phyloP scores from a whole-genome alignment of 345 rosid species.

The Anacardium occidentale region DNA sequence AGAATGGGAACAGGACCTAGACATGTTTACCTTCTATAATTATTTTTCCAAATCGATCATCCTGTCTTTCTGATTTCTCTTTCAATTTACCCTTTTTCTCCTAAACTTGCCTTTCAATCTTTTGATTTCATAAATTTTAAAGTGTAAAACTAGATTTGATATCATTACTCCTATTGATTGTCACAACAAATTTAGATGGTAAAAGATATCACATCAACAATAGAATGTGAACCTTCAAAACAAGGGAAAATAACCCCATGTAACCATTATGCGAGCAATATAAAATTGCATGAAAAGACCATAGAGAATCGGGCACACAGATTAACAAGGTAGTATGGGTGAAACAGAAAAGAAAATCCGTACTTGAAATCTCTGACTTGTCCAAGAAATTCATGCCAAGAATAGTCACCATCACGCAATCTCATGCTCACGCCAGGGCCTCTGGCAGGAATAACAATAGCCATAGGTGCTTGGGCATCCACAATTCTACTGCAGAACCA shows the following conservation, averaged over 20 bases:
- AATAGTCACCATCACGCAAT: slow-evolving; percentile 73
- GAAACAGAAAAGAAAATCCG: neutral
- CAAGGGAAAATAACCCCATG: no score
- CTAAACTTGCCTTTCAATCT: neutral
- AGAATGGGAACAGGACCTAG: neutral
- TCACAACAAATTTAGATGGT: neutral
- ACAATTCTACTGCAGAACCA: slow-evolving; percentile 75
- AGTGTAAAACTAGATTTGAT: neutral
- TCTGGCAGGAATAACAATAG: slow-evolving; percentile 67
- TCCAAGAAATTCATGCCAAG: slow-evolving; percentile 71
- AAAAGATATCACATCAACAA: no score
- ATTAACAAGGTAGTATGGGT: no score
- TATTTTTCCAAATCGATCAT: neutral
- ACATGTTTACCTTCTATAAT: neutral
- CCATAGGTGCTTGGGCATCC: slow-evolving; percentile 84
- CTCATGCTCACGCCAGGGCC: slow-evolving; percentile 47
- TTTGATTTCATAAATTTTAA: no score
- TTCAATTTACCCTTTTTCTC: neutral
- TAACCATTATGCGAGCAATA: no score
- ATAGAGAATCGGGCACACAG: no score
- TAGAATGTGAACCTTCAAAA: no score
- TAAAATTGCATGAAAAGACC: no score
- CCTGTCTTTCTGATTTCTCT: neutral
- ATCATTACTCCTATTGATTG: neutral
- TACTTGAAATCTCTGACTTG: slow-evolving; percentile 59